Conservation (phyloP, 208 protist species). For the Trypanosoma scelopori region DNA sequence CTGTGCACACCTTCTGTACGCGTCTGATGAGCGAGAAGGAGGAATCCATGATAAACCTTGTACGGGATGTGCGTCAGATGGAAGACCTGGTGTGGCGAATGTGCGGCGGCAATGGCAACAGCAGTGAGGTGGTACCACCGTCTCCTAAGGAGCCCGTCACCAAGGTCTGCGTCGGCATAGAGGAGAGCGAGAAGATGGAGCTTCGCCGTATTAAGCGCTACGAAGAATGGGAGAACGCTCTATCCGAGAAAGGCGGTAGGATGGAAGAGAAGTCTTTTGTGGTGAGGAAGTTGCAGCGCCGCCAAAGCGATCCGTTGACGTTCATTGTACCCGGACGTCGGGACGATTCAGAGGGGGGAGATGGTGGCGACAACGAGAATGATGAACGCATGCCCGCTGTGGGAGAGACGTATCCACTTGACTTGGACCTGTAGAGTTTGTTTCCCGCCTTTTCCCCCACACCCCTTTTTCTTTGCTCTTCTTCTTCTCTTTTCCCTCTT, state of each 20-base stretch:
- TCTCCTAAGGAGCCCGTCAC: constrained; percentile 12
- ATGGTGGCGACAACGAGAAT: background rate
- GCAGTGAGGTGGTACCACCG: background rate
- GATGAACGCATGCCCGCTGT: background rate
- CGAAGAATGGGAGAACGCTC: constrained; percentile 28
- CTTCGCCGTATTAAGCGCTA: constrained; percentile 34
- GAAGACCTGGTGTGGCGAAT: constrained; percentile 54
- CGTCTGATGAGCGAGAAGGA: constrained; percentile 64
- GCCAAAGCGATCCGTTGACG: background rate
- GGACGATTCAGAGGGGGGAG: background rate
- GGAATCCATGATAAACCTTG: constrained; percentile 57
- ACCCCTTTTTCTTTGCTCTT: background rate
- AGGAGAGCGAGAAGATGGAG: constrained; percentile 36
- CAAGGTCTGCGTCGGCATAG: constrained; percentile 19
- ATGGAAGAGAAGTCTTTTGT: constrained; percentile 20
- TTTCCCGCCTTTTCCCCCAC: background rate
- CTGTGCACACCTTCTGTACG: constrained; percentile 45
- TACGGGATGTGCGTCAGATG: constrained; percentile 39
- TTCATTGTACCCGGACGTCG: background rate
- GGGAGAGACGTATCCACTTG: background rate
- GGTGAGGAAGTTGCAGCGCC: background rate
- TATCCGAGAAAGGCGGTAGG: constrained; percentile 15
- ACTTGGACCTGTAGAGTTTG: background rate
- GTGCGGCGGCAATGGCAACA: constrained; percentile 43
- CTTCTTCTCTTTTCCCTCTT: background rate